Conservation (phyloP, 257 asterid genomes). For the Petunia axillaris region DNA sequence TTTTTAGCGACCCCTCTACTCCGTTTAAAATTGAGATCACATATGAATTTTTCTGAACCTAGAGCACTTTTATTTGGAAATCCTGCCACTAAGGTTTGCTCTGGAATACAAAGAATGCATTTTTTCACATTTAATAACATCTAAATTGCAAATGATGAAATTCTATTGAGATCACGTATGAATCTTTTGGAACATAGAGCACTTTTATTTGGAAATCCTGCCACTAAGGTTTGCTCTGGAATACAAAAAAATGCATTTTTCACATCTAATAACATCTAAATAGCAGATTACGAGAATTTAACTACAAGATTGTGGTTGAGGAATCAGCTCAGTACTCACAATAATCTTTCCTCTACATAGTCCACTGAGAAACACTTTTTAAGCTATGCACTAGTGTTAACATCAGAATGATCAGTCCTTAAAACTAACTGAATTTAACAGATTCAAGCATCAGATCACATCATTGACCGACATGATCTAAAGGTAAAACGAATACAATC, state of each 20-base stretch:
- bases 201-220: neutral
- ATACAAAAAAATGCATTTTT: neutral
- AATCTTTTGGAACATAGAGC: neutral
- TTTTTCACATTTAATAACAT: neutral
- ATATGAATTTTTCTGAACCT: neutral
- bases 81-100: neutral
- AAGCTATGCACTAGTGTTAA: neutral
- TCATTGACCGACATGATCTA: slow-evolving; percentile 23
- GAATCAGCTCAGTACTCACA: slow-evolving; percentile 20
- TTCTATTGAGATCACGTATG: neutral
- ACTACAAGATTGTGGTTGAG: slow-evolving; percentile 1
- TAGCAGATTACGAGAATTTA: neutral
- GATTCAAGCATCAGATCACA: neutral
- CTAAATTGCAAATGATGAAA: neutral
- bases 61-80: neutral
- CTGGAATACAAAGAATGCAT: neutral
- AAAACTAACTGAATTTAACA: neutral
- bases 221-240: neutral
- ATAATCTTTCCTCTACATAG: slow-evolving; percentile 15
- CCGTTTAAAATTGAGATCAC: neutral
- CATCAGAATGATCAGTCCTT: neutral
- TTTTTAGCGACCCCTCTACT: neutral
- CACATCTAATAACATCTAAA: neutral
- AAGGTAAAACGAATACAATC: neutral
- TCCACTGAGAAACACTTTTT: neutral